Evolutionary conservation across 2,329 filamentous ascomycete genomes (phyloP).

Genomic region (Penicillium sp.): DNA sequence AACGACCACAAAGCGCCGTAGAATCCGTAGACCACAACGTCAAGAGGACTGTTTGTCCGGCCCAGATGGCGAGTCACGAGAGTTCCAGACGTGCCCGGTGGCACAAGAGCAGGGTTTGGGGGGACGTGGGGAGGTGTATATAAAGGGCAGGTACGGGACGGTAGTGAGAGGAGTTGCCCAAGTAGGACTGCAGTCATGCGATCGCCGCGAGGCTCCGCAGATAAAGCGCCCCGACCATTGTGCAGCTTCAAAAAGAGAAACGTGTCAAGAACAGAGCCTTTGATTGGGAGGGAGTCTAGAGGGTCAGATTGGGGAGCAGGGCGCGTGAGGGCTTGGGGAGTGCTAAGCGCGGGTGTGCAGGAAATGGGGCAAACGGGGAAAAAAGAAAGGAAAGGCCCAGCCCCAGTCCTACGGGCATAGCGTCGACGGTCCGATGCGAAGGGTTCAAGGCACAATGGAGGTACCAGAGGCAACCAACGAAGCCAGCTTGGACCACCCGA

Average conservation of each 20-base stretch:
- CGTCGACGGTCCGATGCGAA: conserved; percentile 15
- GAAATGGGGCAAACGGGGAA: conserved; percentile 6
- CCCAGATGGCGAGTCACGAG: conserved; percentile 20
- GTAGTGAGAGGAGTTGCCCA: neutral
- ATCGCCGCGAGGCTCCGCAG: conserved; percentile 22
- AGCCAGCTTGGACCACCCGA: neutral
- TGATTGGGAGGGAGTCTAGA: conserved; percentile 20
- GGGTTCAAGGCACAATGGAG: conserved; percentile 6
- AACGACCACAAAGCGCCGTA: conserved; percentile 3
- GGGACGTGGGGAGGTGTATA: conserved; percentile 3
- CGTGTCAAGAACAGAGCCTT: conserved; percentile 8
- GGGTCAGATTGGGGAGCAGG: conserved; percentile 2
- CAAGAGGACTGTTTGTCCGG: conserved; percentile 4
- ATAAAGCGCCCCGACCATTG: conserved; percentile 9
- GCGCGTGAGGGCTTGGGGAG: conserved; percentile 2
- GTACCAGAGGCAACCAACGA: neutral
- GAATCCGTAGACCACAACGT: conserved; percentile 3
- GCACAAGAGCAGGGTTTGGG: conserved; percentile 14
- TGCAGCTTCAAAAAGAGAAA: conserved; percentile 7
- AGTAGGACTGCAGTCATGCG: conserved; percentile 18
- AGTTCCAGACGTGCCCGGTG: conserved; percentile 18
- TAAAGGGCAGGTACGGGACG: conserved; percentile 9
- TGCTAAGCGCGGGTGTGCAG: conserved; percentile 27
- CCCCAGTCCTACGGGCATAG: conserved; percentile 4
- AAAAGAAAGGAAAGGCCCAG: conserved; percentile 13